Evolutionary conservation across 768 basidiomycete genomes (phyloP).

Genomic region (Russula dissimulans): DNA sequence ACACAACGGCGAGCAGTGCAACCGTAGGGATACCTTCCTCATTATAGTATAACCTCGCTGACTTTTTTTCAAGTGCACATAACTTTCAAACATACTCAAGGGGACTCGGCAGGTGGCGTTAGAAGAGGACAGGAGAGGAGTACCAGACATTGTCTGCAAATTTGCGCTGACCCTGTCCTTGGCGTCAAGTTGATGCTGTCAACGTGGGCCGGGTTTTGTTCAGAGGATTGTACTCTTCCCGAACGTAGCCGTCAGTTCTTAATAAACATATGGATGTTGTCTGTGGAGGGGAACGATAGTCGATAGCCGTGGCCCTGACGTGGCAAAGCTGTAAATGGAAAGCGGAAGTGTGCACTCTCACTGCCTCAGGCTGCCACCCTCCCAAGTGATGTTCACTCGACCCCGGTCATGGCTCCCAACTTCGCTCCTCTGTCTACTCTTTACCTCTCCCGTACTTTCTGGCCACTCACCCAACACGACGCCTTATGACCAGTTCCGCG

Average conservation of each 20-base stretch:
- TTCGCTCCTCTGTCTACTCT: slow-evolving; percentile 6
- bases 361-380: neutral
- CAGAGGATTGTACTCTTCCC: neutral
- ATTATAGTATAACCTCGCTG: neutral
- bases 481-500: slow-evolving; percentile 52
- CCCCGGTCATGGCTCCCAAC: slow-evolving; percentile 1
- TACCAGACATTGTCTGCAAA: neutral
- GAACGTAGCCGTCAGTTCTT: neutral
- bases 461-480: slow-evolving; percentile 29
- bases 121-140: neutral
- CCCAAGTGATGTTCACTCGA: slow-evolving; percentile 5
- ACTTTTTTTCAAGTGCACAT: slow-evolving; percentile 9
- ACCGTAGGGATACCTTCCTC: neutral
- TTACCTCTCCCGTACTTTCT: slow-evolving; percentile 27
- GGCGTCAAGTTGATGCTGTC: neutral
- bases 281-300: neutral
- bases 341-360: neutral
- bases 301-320: neutral
- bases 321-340: neutral
- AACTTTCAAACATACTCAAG: neutral
- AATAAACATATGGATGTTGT: neutral
- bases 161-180: neutral
- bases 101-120: neutral
- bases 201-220: neutral
- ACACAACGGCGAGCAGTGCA: slow-evolving; percentile 25